Evolutionary conservation across 129 eudicot species (phyloP).

Genomic region (Kitagawia praeruptora): DNA sequence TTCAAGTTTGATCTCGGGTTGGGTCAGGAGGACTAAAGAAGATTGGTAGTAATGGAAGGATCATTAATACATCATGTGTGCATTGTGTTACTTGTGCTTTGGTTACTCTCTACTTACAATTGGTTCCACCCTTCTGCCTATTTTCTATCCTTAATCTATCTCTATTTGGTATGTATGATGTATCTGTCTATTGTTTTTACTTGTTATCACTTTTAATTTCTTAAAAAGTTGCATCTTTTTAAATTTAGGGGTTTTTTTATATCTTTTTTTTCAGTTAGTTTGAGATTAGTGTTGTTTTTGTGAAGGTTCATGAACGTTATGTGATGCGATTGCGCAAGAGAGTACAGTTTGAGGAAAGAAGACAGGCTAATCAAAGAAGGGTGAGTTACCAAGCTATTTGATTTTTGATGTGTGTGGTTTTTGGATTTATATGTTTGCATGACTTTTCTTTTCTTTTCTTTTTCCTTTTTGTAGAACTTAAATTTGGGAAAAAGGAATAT

Average conservation of each 20-base stretch:
- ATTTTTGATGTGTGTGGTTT: neutral
- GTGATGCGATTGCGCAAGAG: constrained; percentile 62
- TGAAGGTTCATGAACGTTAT: constrained; percentile 75
- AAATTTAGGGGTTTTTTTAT: neutral
- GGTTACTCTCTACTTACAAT: constrained; percentile 48
- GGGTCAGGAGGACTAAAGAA: neutral
- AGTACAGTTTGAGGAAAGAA: constrained; percentile 69
- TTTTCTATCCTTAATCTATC: constrained; percentile 52
- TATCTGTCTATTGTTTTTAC: neutral
- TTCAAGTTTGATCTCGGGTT: neutral
- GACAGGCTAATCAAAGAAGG: constrained; percentile 68
- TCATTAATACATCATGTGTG: constrained; percentile 64
- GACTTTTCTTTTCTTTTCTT: neutral
- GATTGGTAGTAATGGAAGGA: constrained; percentile 46
- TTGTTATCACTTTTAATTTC: neutral
- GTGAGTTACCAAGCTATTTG: constrained; percentile 18
- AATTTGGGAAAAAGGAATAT: no score
- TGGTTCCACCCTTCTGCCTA: constrained; percentile 49
- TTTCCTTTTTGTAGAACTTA: no score
- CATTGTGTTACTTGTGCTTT: constrained; percentile 54
- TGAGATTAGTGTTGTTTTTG: neutral
- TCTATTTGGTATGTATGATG: constrained; percentile 49
- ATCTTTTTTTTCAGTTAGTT: neutral
- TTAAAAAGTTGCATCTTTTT: neutral
- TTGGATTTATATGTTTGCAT: neutral